A percentile compares a stretch with the other conserved stretches of the same genome.
phyloP scores from a whole-genome alignment of 352 stramenopile species.

The Peronosclerospora sorghi region DNA sequence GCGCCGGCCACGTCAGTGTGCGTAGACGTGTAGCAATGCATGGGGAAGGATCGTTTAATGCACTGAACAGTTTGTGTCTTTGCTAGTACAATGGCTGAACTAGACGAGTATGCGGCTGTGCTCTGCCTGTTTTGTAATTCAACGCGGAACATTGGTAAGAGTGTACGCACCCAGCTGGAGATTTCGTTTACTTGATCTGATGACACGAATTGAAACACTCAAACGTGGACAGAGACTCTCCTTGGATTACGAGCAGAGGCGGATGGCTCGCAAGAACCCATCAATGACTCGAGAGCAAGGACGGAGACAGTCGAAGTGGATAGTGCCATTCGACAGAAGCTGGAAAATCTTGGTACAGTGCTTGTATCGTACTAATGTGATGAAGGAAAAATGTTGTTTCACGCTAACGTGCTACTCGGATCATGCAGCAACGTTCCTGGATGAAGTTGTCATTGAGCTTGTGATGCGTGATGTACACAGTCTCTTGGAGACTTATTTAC shows the following conservation, averaged over 20 bases:
- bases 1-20: slow-evolving; percentile 45
- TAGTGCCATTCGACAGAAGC: slow-evolving; percentile 20
- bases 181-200: too few relatives aligned
- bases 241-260: slow-evolving; percentile 39
- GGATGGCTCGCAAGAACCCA: slow-evolving; percentile 41
- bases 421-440: slow-evolving; percentile 52
- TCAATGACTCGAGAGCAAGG: slow-evolving; percentile 28
- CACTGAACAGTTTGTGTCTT: not conserved
- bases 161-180: not conserved
- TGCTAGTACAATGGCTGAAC: slow-evolving; percentile 34
- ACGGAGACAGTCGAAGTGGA: slow-evolving; percentile 17
- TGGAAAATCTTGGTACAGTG: slow-evolving; percentile 44
- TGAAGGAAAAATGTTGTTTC: not conserved
- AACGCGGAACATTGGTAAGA: slow-evolving; percentile 45
- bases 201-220: too few relatives aligned
- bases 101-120: slow-evolving; percentile 63
- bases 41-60: not conserved
- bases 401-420: not conserved
- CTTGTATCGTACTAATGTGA: not conserved
- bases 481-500: slow-evolving; percentile 55
- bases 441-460: slow-evolving; percentile 71
- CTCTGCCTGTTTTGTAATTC: slow-evolving; percentile 68
- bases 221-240: slow-evolving; percentile 31
- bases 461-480: slow-evolving; percentile 66
- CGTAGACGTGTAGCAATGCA: not conserved